phyloP scores from a whole-genome alignment of 306 rosid genomes.

The Glycine latifolia region DNA sequence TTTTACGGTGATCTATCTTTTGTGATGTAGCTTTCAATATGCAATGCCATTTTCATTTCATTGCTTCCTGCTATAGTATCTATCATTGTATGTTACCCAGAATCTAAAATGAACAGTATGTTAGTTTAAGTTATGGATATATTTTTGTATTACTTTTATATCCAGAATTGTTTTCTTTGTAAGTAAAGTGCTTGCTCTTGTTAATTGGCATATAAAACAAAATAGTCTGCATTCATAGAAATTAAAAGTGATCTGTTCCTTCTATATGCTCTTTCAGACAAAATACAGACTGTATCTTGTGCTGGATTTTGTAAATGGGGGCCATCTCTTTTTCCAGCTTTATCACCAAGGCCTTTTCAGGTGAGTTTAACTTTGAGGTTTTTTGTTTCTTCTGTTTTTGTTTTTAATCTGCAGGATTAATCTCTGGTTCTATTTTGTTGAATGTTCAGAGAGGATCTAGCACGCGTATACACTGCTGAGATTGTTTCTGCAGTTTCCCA shows the following conservation, averaged over 20 bases:
- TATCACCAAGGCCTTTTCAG: conserved; percentile 96
- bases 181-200: conserved; percentile 31
- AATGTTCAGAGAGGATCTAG: conserved; percentile 87
- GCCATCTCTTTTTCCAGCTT: conserved; percentile 98
- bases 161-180: conserved; percentile 21
- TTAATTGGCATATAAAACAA: not conserved
- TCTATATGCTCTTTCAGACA: conserved; percentile 62
- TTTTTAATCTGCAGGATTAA: conserved; percentile 26
- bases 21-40: conserved; percentile 11
- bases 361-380: conserved; percentile 49
- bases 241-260: conserved; percentile 7
- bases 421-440: conserved; percentile 29
- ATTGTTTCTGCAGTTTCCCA: conserved; percentile 94
- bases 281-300: conserved; percentile 93
- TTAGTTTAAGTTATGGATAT: conserved; percentile 1
- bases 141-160: not conserved
- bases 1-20: conserved; percentile 22
- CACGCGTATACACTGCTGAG: conserved; percentile 91
- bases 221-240: not conserved
- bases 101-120: conserved; percentile 3
- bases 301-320: conserved; percentile 95
- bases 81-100: not conserved
- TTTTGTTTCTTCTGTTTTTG: conserved; percentile 9
- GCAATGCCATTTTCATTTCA: not conserved
- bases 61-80: not conserved